Conservation (phyloP, 2,329 filamentous ascomycete species). For the Botrytis sinoallii region DNA sequence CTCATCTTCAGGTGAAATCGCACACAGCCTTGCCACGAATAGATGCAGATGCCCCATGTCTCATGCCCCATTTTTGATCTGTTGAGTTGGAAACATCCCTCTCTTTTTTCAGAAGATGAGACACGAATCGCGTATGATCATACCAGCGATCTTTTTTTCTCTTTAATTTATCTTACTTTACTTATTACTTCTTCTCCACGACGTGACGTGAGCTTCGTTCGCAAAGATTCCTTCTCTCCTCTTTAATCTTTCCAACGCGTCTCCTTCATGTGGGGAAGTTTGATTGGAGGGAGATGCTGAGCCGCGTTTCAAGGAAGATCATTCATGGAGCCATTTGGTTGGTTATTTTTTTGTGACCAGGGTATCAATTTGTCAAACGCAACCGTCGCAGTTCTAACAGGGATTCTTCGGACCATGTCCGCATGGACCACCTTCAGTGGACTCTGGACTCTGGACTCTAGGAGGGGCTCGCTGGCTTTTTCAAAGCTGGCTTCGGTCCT, state of each 20-base stretch:
- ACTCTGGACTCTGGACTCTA: not conserved
- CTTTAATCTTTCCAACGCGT: not conserved
- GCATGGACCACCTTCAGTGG: slow-evolving; percentile 8
- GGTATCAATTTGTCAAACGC: slow-evolving; percentile 14
- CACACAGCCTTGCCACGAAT: slow-evolving; percentile 18
- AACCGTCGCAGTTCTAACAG: slow-evolving; percentile 17
- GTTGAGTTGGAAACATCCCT: not conserved
- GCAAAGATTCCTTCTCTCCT: not conserved
- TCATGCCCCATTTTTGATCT: not conserved
- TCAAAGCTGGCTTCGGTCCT: not conserved
- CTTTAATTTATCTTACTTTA: not conserved
- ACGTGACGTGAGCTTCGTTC: not conserved
- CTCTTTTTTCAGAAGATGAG: not conserved
- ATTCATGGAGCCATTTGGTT: slow-evolving; percentile 17
- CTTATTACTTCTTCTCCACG: not conserved
- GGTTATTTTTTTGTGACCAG: slow-evolving; percentile 7
- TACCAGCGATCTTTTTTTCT: not conserved
- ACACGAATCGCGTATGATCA: not conserved
- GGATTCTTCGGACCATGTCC: slow-evolving; percentile 3
- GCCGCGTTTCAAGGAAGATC: slow-evolving; percentile 26
- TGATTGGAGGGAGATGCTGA: slow-evolving; percentile 26
- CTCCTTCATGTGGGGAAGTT: slow-evolving; percentile 15
- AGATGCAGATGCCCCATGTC: slow-evolving; percentile 5
- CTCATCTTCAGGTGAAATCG: slow-evolving; percentile 10
- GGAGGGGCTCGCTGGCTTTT: slow-evolving; percentile 17